Base-by-base conservation (phyloP, 176 grass and related monocot genomes). In the Elymus sibiricus region DNA sequence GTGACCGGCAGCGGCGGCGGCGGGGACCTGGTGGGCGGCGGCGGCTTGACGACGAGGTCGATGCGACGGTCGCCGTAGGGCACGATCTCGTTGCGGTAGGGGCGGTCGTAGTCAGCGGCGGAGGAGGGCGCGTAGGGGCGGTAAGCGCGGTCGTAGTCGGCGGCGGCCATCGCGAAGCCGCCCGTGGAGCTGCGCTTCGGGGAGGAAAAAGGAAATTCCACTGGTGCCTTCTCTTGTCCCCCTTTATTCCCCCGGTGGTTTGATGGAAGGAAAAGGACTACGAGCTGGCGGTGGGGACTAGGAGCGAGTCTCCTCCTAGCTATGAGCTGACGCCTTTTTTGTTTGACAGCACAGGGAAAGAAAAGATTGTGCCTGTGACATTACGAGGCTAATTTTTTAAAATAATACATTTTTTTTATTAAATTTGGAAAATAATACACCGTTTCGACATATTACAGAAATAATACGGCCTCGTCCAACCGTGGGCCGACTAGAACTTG, bases 81-180 rank as follows among this genome's bases (percentile, higher is more conserved):
- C 68, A 84, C 83, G 38, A 88, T 63, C 86, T 93, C 88, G 79
- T 82, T 86, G 58, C 86, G 78, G 85, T 76, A 86, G 69, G 85
- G 85, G 32, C 84, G 89, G 74, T 85, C 89, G 73, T 68, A 82
- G 69, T 74, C 89, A 25, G 64, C 78, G 73, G 81, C 62, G 70
- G 62, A 28, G 26, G 87, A 16, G 26, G 82, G 66, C 25, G 24
- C 76, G 88, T 86, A 89, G 84, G 86, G 77, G 80, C 74, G 83
- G 86, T 89, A 80, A n/a, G 70, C 79, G 76, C 85, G 91, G 83
- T 91, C 86, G 83, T 86, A 86, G 79, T 92, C 92, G 86, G 80
- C 86, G 74, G 86, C 88, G 78, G 90, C 90, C 92, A 97, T 94
- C 85, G 90, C 81, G 28, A 76, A 56, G 37, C 53, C 73, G 77